Evolutionary conservation across 2,329 filamentous ascomycete species (phyloP), one percentile per base, ranked within the genome.

Genomic region (Fusarium coffeatum): DNA sequence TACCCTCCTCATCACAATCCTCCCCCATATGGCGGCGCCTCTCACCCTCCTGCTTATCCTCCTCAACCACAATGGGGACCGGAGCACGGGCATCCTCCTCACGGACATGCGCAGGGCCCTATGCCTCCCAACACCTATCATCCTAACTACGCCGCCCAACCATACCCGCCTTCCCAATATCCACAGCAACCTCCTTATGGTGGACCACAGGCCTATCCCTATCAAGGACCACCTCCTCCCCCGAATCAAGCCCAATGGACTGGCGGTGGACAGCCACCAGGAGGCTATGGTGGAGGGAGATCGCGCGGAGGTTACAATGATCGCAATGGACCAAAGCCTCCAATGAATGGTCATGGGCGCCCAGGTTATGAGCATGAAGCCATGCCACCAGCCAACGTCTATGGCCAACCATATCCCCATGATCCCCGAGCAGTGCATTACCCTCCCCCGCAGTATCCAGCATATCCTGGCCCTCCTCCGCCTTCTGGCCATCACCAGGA

Each of bases 71-170:
- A 84, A 71, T 83, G 82, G 81, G 72, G 77, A 23, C 77, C 78
- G 32, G 81, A 84, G 18, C 80, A 80, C 53, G 76, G 74, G 8
- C 79, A 80, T 32, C 80, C 81, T 66, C 76, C 78, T n/a, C 80
- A 83, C 25, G 76, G 82, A 34, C 86, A 87, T 72, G 78, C 80
- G 45, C 81, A 83, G 42, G 76, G 82, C 56, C 84, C 85, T 28
- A 78, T 89, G 34, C 82, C 86, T 51, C 78, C 85, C 32, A 81
- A 84, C 64, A 87, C 86, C 72, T 89, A 89, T 72, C 87, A 88
- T 69, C 86, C 86, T 34, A 88, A 86, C 76, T 89, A 88, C 74
- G 83, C 86, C 41, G 84, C 85, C 42, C 88, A 89, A 71, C 77
- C 82, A 11, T 89, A 88, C 62, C 77, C 78, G 32, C 75, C 78